Conservation (phyloP, 306 rosid species). For the Echinosophora koreensis region DNA sequence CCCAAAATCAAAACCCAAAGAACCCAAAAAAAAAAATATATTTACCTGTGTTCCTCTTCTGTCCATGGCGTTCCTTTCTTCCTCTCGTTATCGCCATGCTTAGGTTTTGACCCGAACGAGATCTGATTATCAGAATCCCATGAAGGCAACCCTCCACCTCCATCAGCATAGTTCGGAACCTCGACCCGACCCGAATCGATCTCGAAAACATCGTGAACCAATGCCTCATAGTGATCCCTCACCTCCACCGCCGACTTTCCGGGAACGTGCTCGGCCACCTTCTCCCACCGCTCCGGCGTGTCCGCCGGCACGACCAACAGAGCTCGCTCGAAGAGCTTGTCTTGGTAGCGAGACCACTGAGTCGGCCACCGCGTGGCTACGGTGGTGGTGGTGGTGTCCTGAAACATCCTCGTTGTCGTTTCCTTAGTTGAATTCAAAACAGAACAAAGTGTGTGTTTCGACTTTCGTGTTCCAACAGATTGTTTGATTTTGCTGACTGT, state of each 20-base stretch:
- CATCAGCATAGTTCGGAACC: conserved; percentile 61
- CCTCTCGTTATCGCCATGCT: conserved; percentile 64
- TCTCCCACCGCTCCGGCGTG: conserved; percentile 73
- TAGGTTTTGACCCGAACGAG: conserved; percentile 64
- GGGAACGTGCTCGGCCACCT: conserved; percentile 67
- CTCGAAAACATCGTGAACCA: conserved; percentile 73
- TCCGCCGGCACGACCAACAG: conserved; percentile 65
- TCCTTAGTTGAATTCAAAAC: conserved; percentile 38
- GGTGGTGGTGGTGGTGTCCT: conserved; percentile 27
- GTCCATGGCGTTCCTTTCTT: conserved; percentile 95
- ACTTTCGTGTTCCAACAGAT: conserved; percentile 32
- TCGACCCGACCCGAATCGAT: conserved; percentile 85
- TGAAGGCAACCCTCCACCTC: conserved; percentile 23
- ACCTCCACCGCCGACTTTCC: conserved; percentile 68
- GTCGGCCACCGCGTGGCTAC: conserved; percentile 46
- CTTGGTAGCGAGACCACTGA: conserved; percentile 75
- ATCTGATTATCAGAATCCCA: conserved; percentile 79
- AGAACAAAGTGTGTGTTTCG: background rate
- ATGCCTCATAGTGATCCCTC: conserved; percentile 64
- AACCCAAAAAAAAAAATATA: background rate
- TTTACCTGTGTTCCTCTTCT: conserved; percentile 88
- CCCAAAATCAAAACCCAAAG: conserved; percentile 20
- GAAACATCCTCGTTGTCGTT: conserved; percentile 57
- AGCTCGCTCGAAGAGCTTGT: conserved; percentile 85
- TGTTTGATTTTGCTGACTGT: conserved; percentile 28